A percentile compares a stretch with the other conserved stretches of the same genome.
Conservation (phyloP, 345 rosid genomes). For the Salix suchowensis region DNA sequence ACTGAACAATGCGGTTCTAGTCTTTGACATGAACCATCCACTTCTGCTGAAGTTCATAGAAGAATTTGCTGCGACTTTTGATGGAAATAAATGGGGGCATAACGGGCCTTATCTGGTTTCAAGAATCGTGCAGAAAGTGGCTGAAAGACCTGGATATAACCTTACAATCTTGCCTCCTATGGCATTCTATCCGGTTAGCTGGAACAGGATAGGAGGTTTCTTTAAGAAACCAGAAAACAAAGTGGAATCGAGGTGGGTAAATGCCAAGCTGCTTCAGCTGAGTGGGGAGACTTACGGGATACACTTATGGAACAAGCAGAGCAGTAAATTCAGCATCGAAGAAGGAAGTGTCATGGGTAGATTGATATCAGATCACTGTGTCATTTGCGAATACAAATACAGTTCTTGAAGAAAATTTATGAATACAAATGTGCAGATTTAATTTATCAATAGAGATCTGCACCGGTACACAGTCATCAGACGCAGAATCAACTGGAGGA, state of each 20-base stretch:
- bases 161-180: slow-evolving; percentile 52
- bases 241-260: slow-evolving; percentile 33
- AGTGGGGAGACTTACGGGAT: slow-evolving; percentile 46
- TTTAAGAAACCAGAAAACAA: slow-evolving; percentile 46
- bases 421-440: not conserved
- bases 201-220: slow-evolving; percentile 51
- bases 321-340: slow-evolving; percentile 42
- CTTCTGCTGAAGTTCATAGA: slow-evolving; percentile 55
- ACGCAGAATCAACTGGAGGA: not conserved
- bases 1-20: slow-evolving; percentile 68
- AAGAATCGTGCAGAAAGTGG: slow-evolving; percentile 46
- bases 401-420: slow-evolving; percentile 6
- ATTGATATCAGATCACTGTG: slow-evolving; percentile 45
- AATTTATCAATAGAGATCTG: not conserved
- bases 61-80: slow-evolving; percentile 68
- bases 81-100: slow-evolving; percentile 82
- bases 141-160: slow-evolving; percentile 35
- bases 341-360: slow-evolving; percentile 61
- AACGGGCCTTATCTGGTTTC: slow-evolving; percentile 82
- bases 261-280: slow-evolving; percentile 49
- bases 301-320: slow-evolving; percentile 80
- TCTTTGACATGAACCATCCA: slow-evolving; percentile 63
- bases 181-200: slow-evolving; percentile 69
- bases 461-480: not conserved
- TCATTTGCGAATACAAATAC: slow-evolving; percentile 39